Conservation (phyloP, 306 rosid genomes). For the Vigna trinervia region DNA sequence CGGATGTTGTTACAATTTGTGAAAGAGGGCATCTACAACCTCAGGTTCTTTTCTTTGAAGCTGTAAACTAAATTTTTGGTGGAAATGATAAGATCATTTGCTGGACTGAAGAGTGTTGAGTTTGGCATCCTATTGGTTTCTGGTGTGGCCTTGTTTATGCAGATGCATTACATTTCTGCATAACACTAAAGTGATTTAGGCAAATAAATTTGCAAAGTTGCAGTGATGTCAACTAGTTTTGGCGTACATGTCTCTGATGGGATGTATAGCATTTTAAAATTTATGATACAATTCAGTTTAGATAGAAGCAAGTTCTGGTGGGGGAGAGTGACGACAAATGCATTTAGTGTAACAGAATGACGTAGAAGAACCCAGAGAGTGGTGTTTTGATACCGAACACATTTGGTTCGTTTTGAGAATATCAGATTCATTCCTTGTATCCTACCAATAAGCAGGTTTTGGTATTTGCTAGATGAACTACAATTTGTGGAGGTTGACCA, state of each 20-base stretch:
- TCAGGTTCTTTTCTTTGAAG: constrained; percentile 97
- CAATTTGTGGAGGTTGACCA: constrained; percentile 36
- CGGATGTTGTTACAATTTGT: constrained; percentile 77
- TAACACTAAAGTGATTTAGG: constrained; percentile 44
- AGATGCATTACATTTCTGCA: constrained; percentile 54
- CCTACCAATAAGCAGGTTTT: constrained; percentile 60
- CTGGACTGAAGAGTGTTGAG: constrained; percentile 47
- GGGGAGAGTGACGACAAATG: constrained; percentile 52
- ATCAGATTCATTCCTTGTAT: constrained; percentile 51
- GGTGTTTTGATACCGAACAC: constrained; percentile 44
- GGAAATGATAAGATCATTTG: constrained; percentile 50
- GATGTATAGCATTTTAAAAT: constrained; percentile 52
- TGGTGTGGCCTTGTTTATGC: constrained; percentile 50
- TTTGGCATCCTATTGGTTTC: constrained; percentile 48
- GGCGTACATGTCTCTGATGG: constrained; percentile 52
- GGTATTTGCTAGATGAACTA: constrained; percentile 43
- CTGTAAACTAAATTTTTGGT: constrained; percentile 70
- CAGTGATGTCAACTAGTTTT: constrained; percentile 50
- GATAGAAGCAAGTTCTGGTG: constrained; percentile 49
- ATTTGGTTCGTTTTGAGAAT: constrained; percentile 45
- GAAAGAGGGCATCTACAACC: constrained; percentile 97
- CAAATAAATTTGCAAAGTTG: constrained; percentile 46
- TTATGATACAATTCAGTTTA: constrained; percentile 56
- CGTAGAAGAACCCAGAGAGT: constrained; percentile 49
- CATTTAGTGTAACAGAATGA: constrained; percentile 45